Evolutionary conservation across 1,139 yeast genomes (phyloP), one percentile per base, ranked within the genome.

Genomic region (Hemisphaericaspora lyxosophila): DNA sequence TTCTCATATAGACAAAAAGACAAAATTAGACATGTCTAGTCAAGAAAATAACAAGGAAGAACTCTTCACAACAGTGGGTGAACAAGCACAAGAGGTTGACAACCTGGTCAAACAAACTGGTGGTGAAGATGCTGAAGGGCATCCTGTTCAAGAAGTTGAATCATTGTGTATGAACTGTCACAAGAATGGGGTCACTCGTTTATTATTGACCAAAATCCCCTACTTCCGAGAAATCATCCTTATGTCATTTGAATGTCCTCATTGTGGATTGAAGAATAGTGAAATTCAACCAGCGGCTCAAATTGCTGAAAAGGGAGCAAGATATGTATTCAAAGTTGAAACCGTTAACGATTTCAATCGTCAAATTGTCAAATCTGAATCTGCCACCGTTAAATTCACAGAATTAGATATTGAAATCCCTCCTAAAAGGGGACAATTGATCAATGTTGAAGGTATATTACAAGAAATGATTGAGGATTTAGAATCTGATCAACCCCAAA

Each of bases 101-200:
- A 39, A 50, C 33, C 55, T 46, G 14, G 50, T 62, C 24, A 57
- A 44, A 39, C 45, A 52, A 24, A 80, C 88, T 1, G 88, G 86
- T 18, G 85, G 89, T 16, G 67, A 69, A 7, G 96, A 87, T 59
- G 83, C 85, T n/a, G 82, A 80, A 57, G 97, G 96, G n/a, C 95
- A 88, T 51, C 95, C 96, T 5, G 95, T 92, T 14, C 97, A 89
- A 61, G 97, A 92, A 60, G 79, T 94, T 47, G 94, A 90, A 58
- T 88, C 97, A 14, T 67, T 90, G 38, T 94, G 99, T 69, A 90
- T 94, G 96, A 87, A 88, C 67, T 94, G 99, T 63, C 88, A 83
- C 49, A 68, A 90, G 51, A 75, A 80, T 42, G 99, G 99, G 44
- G 71, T 72, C 35, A 92, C 98, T 12, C 71, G 95, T 51, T 60